Evolutionary conservation across 768 basidiomycete genomes (phyloP), one percentile per base, ranked within the genome.

Genomic region (Auricularia sp.): DNA sequence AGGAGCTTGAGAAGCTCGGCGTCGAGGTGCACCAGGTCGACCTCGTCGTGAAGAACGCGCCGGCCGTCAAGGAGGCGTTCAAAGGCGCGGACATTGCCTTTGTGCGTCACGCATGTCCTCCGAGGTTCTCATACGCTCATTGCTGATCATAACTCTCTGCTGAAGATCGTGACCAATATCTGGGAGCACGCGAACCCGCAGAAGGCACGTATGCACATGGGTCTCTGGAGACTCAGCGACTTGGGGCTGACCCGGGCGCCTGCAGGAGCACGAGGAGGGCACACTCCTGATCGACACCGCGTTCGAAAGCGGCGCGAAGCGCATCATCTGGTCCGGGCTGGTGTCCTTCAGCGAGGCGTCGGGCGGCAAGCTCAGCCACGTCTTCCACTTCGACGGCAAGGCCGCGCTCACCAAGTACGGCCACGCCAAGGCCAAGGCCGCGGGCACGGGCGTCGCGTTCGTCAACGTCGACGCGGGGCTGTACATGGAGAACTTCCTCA

Each of bases 1-100:
- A 51, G 35, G 67, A 36, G 29, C 69, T 76, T 18, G 68, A 70
- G 21, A 51, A 64, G 2, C 68, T 66, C 3, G 72, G 74, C 10
- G 69, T 61, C 18, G 66, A 71, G 59, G 67, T 74, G 8, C 66
- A 69, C 3, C 66, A 70, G 65, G 68, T 65, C 36, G 14, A 59
- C 29, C 29, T 59, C 34, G 56, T 35, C 29, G 56, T 35, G 23
- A 29, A 59, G 56, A 59, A 59, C 56, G 56, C 56, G 34, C 29
- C 5, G 16, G 56, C 56, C 23, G 56, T 59, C 34, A 29, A 35
- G 23, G 56, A 59, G 21, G 56, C 56, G 10, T 59, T 59, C 56
- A 29, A 35, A 10, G 56, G 56, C 10, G 56, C 34, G 23, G 18
- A 59, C 29, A 33, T 33, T 18, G 56, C 56, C 23, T 59, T 59